Evolutionary conservation across 1,139 yeast species (phyloP), one percentile per base, ranked within the genome.

Genomic region (Geotrichum europaeum): DNA sequence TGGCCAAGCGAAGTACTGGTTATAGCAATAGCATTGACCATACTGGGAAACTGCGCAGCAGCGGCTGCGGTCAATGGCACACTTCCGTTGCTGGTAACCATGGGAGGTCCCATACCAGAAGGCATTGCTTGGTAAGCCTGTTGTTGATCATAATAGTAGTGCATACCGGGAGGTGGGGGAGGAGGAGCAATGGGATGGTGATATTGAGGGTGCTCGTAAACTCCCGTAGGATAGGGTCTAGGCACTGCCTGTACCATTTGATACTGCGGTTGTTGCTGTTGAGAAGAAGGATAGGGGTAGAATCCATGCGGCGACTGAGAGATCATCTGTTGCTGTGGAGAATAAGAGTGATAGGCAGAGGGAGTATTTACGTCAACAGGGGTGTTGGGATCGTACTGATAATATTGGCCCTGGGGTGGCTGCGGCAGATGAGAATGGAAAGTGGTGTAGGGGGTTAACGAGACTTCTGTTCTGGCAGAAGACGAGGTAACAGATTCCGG

Each of bases 31-130:
- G 65, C 62, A 25, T 71, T 67, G 2, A 64, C 61, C 65, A 73
- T 65, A 13, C 75, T 72, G 0, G 76, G 76, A 60, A 70, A 73
- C 61, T 73, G 71, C 3, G 64, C 60, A 7, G 69, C 68, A 2
- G 69, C 65, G 55, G 66, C 63, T 15, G 62, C 56, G 3, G 63
- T 53, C 25, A 58, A 43, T 6, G 47, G 47, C n/a, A 40, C 20
- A 15, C 47, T 40, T 40, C 47, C 47, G 22, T 40, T 40, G 18
- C 20, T 40, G 18, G 10, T 40, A 40, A 18, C 20, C 47, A 40
- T 40, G 4, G 47, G 47, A 4, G 47, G 47, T 3, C 47, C 47
- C 47, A 40, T 40, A n/a, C n/a, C 47, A n/a, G 18, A 10, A 40
- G 47, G 47, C 47, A 40, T n/a, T 13, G 47, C 22, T 18, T 15